Evolutionary conservation across 148 eudicot genomes (phyloP), one percentile per base, ranked within the genome.

Genomic region (Fagopyrum esculentum): DNA sequence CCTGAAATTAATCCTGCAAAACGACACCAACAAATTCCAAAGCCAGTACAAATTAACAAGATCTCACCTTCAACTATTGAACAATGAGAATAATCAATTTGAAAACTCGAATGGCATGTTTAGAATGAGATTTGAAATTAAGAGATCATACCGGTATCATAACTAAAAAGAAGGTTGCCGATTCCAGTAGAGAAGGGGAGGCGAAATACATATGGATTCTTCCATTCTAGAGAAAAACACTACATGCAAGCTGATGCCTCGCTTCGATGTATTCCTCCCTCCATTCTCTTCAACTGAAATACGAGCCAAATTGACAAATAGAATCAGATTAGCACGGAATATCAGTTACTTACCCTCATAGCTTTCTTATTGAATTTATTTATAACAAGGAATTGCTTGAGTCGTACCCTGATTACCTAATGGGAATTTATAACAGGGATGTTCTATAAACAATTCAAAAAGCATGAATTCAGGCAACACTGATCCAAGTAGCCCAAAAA

Each of bases 321-420:
- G 26, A 22, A 22, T 22, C 26, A 22, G 26, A 22, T 22, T 22
- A 22, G 26, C 26, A 22, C 26, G 17, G 35, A 6, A 44, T 35
- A 35, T 35, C 40, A 35, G 40, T 35, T 61, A 72, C 75, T 84
- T 85, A 92, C 97, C 72, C 98, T 51, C 72, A 93, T 73, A 13
- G 92, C 96, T 77, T 77, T 93, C 96, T 93, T 93, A 76, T 93
- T 93, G 79, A 93, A 93, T 81, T 89, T 86, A 74, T 93, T 93
- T 96, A 93, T 90, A 45, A 85, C 85, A 15, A 93, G 88, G 66
- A 93, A 93, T 73, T 93, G 98, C 84, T 89, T 93, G 54, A 93
- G 92, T 73, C 98, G 80, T 56, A 92, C 85, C 81, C 98, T 85
- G 15, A 93, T 93, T 96, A 66, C 98, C 98, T 50, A 93, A 77